Percentiles rank a stretch among this genome's conserved stretches.
Evolutionary conservation across 1,139 yeast genomes (phyloP).

Genomic region (Yarrowia galli): DNA sequence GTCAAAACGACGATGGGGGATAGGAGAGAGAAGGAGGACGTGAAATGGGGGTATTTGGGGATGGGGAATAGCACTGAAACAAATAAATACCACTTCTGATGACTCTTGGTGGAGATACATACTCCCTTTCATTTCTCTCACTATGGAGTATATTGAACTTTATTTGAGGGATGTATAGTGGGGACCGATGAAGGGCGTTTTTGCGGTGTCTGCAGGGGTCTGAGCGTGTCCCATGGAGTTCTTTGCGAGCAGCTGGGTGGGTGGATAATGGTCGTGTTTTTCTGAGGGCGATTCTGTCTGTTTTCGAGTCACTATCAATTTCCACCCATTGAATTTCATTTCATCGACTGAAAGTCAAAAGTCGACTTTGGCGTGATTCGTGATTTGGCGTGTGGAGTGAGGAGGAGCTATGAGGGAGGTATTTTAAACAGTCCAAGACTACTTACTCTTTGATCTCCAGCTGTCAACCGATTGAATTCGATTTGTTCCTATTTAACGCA

Average conservation of each 20-base stretch:
- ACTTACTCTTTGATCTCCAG: too few species aligned
- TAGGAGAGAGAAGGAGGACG: neutral
- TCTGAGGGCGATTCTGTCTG: neutral
- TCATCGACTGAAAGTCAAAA: neutral
- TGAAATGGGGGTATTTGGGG: neutral
- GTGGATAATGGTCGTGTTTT: too few species aligned
- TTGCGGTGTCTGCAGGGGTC: too few species aligned
- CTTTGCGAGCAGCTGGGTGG: too few species aligned
- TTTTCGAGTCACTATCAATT: neutral
- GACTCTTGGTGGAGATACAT: too few species aligned
- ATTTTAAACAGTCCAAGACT: too few species aligned
- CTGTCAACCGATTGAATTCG: too few species aligned
- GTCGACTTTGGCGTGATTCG: neutral
- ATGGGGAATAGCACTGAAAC: too few species aligned
- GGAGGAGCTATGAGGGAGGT: too few species aligned
- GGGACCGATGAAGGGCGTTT: neutral
- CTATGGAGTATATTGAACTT: slow-evolving; percentile 15
- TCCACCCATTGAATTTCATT: neutral
- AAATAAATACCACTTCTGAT: too few species aligned
- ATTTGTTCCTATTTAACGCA: too few species aligned
- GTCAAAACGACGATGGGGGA: neutral
- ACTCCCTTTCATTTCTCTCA: neutral
- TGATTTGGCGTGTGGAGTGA: neutral
- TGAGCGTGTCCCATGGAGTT: too few species aligned
- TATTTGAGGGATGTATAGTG: neutral